A percentile compares a stretch with the other conserved stretches of the same genome.
phyloP scores from a whole-genome alignment of 1,284 basidiomycete species.

The Bondarzewia mesenterica region DNA sequence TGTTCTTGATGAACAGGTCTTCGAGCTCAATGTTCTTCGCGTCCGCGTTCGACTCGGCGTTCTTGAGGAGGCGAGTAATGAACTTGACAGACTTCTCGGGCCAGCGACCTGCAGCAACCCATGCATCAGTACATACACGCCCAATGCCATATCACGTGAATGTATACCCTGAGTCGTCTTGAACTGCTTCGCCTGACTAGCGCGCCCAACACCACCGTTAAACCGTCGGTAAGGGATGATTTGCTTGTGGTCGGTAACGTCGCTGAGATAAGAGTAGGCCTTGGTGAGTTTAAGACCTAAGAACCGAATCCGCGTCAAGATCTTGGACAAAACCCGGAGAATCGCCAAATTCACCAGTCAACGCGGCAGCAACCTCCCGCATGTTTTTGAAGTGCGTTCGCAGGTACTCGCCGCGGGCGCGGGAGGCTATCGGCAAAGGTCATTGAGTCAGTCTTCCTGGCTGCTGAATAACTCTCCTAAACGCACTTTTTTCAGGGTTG shows the following conservation, averaged over 20 bases:
- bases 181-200: slow-evolving; percentile 97
- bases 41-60: slow-evolving; percentile 98
- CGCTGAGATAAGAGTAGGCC: slow-evolving; percentile 91
- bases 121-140: slow-evolving; percentile 3
- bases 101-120: slow-evolving; percentile 83
- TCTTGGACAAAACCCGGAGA: not conserved
- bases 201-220: slow-evolving; percentile 94
- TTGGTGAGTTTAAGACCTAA: slow-evolving; percentile 90
- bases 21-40: slow-evolving; percentile 94
- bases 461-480: slow-evolving; percentile 3
- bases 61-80: slow-evolving; percentile 93
- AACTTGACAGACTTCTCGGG: slow-evolving; percentile 99
- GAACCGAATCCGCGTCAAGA: slow-evolving; percentile 8
- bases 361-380: slow-evolving; percentile 87
- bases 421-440: slow-evolving; percentile 54
- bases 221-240: slow-evolving; percentile 96
- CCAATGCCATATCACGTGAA: slow-evolving; percentile 1
- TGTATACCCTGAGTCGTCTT: slow-evolving; percentile 88
- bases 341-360: slow-evolving; percentile 54
- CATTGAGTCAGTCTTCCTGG: slow-evolving; percentile 10
- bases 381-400: slow-evolving; percentile 99
- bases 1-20: slow-evolving; percentile 93
- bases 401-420: slow-evolving; percentile 93
- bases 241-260: slow-evolving; percentile 96
- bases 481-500: slow-evolving; percentile 91